These are phyloP conservation scores for Bryoerythrophyllum caledonicum DNA, from an alignment of 225 moss, liverwort and hornwort genomes.

Conservation along the genomic window DNA sequence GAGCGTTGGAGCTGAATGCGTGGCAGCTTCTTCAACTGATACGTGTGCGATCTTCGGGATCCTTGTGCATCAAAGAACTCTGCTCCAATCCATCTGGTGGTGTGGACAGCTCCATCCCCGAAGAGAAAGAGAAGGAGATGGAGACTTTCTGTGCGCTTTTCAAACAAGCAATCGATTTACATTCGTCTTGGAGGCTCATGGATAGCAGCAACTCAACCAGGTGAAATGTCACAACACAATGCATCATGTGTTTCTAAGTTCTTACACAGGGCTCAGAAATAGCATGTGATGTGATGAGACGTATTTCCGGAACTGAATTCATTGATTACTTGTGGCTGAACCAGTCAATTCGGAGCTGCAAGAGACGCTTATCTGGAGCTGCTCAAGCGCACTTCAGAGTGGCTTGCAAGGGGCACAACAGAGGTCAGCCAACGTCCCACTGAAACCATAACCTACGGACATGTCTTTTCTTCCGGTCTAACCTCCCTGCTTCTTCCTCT, in stretches of 20 bases:
- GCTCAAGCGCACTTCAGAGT: slow-evolving; percentile 65
- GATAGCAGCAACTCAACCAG: slow-evolving; percentile 29
- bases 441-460: background rate
- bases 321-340: slow-evolving; percentile 15
- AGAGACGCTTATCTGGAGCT: slow-evolving; percentile 61
- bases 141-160: slow-evolving; percentile 59
- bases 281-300: background rate
- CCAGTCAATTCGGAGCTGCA: slow-evolving; percentile 51
- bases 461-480: slow-evolving; percentile 19
- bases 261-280: no score
- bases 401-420: slow-evolving; percentile 80
- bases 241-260: background rate
- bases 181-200: slow-evolving; percentile 52
- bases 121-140: slow-evolving; percentile 38
- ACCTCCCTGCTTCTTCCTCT: slow-evolving; percentile 18
- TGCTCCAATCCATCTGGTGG: slow-evolving; percentile 28
- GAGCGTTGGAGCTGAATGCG: slow-evolving; percentile 72
- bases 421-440: slow-evolving; percentile 45
- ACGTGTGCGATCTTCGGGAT: slow-evolving; percentile 61
- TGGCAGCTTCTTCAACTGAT: slow-evolving; percentile 73
- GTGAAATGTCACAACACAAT: slow-evolving; percentile 24
- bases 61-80: slow-evolving; percentile 39
- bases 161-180: slow-evolving; percentile 47
- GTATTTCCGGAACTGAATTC: background rate
- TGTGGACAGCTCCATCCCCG: slow-evolving; percentile 17